Percentiles rank a stretch among this genome's conserved stretches.
Evolutionary conservation across 176 grass and related monocot species (phyloP).

Genomic region (Alopecurus myosuroides): DNA sequence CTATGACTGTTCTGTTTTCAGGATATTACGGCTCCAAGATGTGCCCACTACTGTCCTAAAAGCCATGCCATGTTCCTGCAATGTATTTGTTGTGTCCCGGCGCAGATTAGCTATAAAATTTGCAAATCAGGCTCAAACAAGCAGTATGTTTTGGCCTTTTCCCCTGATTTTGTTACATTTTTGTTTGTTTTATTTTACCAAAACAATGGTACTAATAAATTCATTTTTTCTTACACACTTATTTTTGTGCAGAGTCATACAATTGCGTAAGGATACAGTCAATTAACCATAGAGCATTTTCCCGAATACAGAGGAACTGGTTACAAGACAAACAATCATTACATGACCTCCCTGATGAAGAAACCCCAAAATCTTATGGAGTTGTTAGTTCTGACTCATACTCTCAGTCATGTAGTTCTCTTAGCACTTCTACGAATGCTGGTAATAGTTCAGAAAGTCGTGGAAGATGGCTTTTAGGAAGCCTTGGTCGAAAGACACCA

Average conservation of each 20-base stretch:
- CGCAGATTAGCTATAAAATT: constrained; percentile 57
- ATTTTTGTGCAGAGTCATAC: constrained; percentile 42
- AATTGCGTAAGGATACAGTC: constrained; percentile 29
- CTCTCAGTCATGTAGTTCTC: constrained; percentile 17
- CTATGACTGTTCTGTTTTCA: constrained; percentile 38
- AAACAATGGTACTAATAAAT: background rate
- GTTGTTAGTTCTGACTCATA: constrained; percentile 6
- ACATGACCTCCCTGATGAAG: constrained; percentile 21
- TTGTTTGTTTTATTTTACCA: background rate
- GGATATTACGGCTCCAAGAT: constrained; percentile 56
- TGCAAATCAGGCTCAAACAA: constrained; percentile 30
- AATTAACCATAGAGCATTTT: constrained; percentile 51
- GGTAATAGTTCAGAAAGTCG: constrained; percentile 47
- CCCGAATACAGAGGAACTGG: constrained; percentile 31
- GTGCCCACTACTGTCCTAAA: constrained; percentile 48
- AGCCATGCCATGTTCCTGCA: constrained; percentile 56
- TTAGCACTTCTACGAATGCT: constrained; percentile 28
- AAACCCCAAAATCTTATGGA: constrained; percentile 25
- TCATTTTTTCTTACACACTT: background rate
- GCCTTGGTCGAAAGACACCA: constrained; percentile 24
- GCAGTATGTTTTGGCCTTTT: constrained; percentile 41
- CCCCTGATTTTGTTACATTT: constrained; percentile 11
- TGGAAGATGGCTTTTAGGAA: constrained; percentile 27
- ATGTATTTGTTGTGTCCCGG: constrained; percentile 70
- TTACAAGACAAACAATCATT: constrained; percentile 40